phyloP scores from a whole-genome alignment of 495 filamentous ascomycete species.

The Rusavskia elegans region DNA sequence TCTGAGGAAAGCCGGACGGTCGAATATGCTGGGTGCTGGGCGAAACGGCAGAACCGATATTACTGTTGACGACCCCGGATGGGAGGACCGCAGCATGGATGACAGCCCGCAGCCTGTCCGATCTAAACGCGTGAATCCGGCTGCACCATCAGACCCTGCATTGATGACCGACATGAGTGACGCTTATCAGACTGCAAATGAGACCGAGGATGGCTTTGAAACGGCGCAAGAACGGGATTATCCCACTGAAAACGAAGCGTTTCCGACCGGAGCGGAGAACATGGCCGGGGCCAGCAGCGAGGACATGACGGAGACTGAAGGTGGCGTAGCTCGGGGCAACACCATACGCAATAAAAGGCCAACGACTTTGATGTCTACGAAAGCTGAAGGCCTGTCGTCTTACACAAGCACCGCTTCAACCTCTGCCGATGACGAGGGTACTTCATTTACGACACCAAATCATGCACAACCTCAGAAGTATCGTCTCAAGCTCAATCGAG shows the following conservation, averaged over 20 bases:
- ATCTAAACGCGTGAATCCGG: constrained; percentile 11
- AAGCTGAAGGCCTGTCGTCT: constrained; percentile 44
- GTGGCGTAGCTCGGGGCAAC: constrained; percentile 26
- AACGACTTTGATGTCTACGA: constrained; percentile 27
- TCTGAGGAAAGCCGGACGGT: constrained; percentile 54
- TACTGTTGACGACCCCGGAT: constrained; percentile 56
- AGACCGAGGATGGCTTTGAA: constrained; percentile 75
- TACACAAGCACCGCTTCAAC: constrained; percentile 83
- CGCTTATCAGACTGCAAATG: constrained; percentile 72
- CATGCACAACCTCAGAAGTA: constrained; percentile 49
- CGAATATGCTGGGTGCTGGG: constrained; percentile 62
- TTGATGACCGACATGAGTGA: constrained; percentile 33
- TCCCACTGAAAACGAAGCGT: constrained; percentile 73
- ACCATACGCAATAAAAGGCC: constrained; percentile 17
- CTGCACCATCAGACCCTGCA: constrained; percentile 18
- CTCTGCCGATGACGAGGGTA: constrained; percentile 60
- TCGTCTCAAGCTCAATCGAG: constrained; percentile 51
- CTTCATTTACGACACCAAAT: constrained; percentile 41
- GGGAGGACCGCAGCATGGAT: constrained; percentile 63
- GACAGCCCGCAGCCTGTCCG: constrained; percentile 25
- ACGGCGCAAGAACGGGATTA: constrained; percentile 68
- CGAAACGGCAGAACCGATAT: constrained; percentile 63
- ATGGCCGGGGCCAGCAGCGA: constrained; percentile 68
- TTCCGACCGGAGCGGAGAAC: constrained; percentile 77
- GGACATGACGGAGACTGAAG: constrained; percentile 80